Evolutionary conservation across 306 rosid genomes (phyloP).

Genomic region (Luffa acutangula): DNA sequence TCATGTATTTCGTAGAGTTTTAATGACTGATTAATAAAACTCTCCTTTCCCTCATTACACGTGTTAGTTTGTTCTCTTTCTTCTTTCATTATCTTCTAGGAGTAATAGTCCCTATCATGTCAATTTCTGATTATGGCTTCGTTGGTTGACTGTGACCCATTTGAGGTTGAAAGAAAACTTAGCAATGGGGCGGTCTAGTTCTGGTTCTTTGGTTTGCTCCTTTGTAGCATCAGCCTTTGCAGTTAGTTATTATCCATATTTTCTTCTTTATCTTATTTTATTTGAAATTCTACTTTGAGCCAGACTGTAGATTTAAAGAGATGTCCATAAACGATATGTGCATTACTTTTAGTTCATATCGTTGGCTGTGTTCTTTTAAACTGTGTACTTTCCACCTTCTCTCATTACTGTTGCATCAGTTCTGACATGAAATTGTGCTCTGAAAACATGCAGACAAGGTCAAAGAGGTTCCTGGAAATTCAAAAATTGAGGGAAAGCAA

Average conservation of each 20-base stretch:
- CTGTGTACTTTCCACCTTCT: background rate
- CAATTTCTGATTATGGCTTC: background rate
- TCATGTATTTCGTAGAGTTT: too few relatives aligned
- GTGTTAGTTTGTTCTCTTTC: background rate
- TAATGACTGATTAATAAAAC: too few relatives aligned
- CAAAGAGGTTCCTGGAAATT: slow-evolving; percentile 96
- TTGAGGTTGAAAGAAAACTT: background rate
- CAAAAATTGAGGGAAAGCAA: slow-evolving; percentile 79
- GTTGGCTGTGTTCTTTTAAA: background rate
- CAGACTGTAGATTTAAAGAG: background rate
- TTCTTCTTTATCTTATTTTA: background rate
- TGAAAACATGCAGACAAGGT: slow-evolving; percentile 37
- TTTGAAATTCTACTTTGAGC: background rate
- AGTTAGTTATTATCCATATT: background rate
- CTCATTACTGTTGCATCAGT: background rate
- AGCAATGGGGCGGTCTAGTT: background rate
- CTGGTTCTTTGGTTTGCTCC: background rate
- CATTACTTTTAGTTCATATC: background rate
- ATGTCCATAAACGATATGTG: background rate
- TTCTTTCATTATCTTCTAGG: background rate
- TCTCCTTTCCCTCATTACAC: too few relatives aligned
- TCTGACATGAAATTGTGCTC: slow-evolving; percentile 2
- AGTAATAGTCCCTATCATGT: background rate
- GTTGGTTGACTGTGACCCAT: background rate
- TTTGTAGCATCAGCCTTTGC: background rate